These are phyloP conservation scores for Wickerhamiella parazyma DNA, from an alignment of 805 yeast genomes.

Conservation along the genomic window DNA sequence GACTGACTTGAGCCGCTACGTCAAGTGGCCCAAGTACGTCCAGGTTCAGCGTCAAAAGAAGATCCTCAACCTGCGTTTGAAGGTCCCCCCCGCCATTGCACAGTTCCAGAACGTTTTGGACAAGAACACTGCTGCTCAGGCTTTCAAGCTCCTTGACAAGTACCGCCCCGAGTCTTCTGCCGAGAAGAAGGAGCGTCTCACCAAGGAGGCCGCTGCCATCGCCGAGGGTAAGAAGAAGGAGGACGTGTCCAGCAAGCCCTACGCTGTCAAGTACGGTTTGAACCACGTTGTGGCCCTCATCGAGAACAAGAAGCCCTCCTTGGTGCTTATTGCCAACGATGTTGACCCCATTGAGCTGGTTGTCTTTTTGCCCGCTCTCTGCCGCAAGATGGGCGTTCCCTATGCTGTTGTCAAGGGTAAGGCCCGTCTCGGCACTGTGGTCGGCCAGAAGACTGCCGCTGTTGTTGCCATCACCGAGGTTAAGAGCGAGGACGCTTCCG, in stretches of 20 bases:
- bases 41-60: slow-evolving; percentile 98
- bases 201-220: slow-evolving; percentile 94
- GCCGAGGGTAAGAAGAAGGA: slow-evolving; percentile 96
- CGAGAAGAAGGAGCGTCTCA: slow-evolving; percentile 98
- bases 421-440: slow-evolving; percentile 96
- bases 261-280: slow-evolving; percentile 93
- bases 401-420: slow-evolving; percentile 97
- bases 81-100: slow-evolving; percentile 97
- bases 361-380: slow-evolving; percentile 93
- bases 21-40: slow-evolving; percentile 98
- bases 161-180: slow-evolving; percentile 96
- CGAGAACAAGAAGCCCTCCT: slow-evolving; percentile 97
- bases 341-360: slow-evolving; percentile 99
- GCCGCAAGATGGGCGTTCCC: slow-evolving; percentile 99
- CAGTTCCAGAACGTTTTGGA: slow-evolving; percentile 94
- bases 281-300: slow-evolving; percentile 96
- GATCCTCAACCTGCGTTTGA: slow-evolving; percentile 85
- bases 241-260: slow-evolving; percentile 95
- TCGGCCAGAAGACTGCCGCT: slow-evolving; percentile 94
- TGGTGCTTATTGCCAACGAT: slow-evolving; percentile 95
- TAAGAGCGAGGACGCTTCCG: slow-evolving; percentile 85
- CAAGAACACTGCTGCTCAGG: slow-evolving; percentile 97
- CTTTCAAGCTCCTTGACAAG: slow-evolving; percentile 95
- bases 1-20: slow-evolving; percentile 92
- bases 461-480: slow-evolving; percentile 97